Evolutionary conservation across 805 yeast species (phyloP).

Genomic region (Sugiyamaella boreocaroliniensis): DNA sequence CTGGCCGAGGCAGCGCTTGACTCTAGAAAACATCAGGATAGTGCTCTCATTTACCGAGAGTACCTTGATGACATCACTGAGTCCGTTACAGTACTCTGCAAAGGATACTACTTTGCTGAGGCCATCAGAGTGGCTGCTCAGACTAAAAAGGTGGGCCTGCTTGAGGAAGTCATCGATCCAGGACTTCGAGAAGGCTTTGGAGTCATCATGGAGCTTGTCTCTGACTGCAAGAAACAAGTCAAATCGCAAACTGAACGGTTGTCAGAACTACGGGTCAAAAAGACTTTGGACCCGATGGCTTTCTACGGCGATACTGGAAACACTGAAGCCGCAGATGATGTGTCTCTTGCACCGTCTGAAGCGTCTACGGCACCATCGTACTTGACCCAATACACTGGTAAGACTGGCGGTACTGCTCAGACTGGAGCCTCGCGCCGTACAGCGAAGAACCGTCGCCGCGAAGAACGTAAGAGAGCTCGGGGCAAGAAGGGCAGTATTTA

Average conservation of each 20-base stretch:
- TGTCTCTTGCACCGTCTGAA: slow-evolving; percentile 91
- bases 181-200: slow-evolving; percentile 86
- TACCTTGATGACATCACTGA: slow-evolving; percentile 55
- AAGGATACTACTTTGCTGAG: slow-evolving; percentile 63
- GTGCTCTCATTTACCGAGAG: slow-evolving; percentile 66
- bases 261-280: slow-evolving; percentile 78
- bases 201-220: slow-evolving; percentile 73
- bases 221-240: slow-evolving; percentile 88
- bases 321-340: slow-evolving; percentile 86
- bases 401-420: slow-evolving; percentile 90
- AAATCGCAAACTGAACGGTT: slow-evolving; percentile 76
- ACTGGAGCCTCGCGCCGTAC: slow-evolving; percentile 94
- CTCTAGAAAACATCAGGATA: slow-evolving; percentile 64
- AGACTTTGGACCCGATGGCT: slow-evolving; percentile 74
- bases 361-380: slow-evolving; percentile 88
- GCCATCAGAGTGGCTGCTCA: slow-evolving; percentile 62
- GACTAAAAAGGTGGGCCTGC: slow-evolving; percentile 30
- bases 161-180: slow-evolving; percentile 53
- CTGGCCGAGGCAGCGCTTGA: slow-evolving; percentile 56
- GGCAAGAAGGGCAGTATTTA: slow-evolving; percentile 97
- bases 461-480: slow-evolving; percentile 90
- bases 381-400: slow-evolving; percentile 93
- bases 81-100: slow-evolving; percentile 64
- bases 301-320: slow-evolving; percentile 72
- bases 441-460: slow-evolving; percentile 85